These are phyloP conservation scores for Lactifluus piperatus DNA, from an alignment of 768 basidiomycete species.

Conservation along the genomic window DNA sequence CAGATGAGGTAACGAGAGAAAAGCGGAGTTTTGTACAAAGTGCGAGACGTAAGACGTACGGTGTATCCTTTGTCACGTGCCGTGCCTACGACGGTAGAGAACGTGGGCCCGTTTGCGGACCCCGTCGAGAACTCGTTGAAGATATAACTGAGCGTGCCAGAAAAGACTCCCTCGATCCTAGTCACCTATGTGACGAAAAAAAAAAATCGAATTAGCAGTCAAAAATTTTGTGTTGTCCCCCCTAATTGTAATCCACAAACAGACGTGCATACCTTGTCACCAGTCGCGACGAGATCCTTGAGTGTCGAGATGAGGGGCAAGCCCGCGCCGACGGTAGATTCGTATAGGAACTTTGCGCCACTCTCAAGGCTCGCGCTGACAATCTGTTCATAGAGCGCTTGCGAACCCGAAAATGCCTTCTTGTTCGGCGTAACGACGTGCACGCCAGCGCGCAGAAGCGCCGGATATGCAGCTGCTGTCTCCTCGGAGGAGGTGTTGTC, in stretches of 20 bases:
- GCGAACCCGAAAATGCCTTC: constrained; percentile 80
- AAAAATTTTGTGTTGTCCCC: no score
- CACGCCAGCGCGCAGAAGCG: constrained; percentile 68
- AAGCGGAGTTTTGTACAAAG: no score
- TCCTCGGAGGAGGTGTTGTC: constrained; percentile 88
- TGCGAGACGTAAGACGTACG: no score
- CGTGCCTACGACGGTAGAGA: constrained; percentile 81
- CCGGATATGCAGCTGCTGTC: constrained; percentile 76
- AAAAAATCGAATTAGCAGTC: background rate
- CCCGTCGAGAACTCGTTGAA: constrained; percentile 91
- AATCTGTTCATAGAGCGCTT: constrained; percentile 62
- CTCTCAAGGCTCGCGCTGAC: constrained; percentile 46
- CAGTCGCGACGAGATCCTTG: constrained; percentile 86
- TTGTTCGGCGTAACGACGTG: constrained; percentile 96
- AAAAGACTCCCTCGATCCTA: constrained; percentile 97
- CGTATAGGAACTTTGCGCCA: constrained; percentile 68
- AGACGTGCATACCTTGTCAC: constrained; percentile 73
- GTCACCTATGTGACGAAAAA: constrained; percentile 43
- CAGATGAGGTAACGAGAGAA: no score
- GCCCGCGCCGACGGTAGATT: constrained; percentile 94
- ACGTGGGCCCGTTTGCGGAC: constrained; percentile 56
- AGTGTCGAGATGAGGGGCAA: constrained; percentile 86
- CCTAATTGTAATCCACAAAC: no score
- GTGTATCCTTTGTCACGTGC: constrained; percentile 95
- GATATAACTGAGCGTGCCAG: constrained; percentile 97